Evolutionary conservation across 805 yeast genomes (phyloP), one percentile per base, ranked within the genome.

Genomic region (Kazachstania taianensis): DNA sequence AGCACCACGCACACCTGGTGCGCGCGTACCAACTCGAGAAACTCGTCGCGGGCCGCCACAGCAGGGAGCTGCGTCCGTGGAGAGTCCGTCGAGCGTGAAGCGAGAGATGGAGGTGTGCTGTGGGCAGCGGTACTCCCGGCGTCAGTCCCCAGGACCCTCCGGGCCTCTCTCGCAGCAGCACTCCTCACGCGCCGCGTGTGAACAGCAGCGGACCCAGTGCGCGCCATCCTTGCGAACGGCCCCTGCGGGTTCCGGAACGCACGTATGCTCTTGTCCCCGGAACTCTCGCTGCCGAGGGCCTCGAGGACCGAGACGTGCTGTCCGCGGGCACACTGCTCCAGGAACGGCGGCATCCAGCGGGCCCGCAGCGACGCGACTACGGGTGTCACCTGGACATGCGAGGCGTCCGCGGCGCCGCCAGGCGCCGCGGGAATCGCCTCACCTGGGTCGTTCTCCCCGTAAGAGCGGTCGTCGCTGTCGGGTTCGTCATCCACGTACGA

Each of bases 1-100:
- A 86, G 81, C 7, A 89, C 73, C 5, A 89, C 70, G n/a, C 78
- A 62, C 0, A 87, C 85, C 51, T 76, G 96, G 53, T 86, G 82
- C 23, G 79, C 83, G 25, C 71, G 53, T 3, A 89, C 74, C 1
- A 78, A 60, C 28, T 67, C 61, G 4, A 87, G 42, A 1, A 87
- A 59, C n/a, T 72, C 66, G 7, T 67, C 63, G 33, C 77, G 67
- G 3, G 74, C 78, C 16, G 75, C 65, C 51, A 65, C 81, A 0
- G 86, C 94, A 0, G 97, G 97, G 25, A 89, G 62, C 1, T 65
- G 51, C 41, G 62, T 61, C 32, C 89, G 55, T 38, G 73, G 78
- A 28, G 63, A 57, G 25, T 22, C 8, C 25, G 25, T n/a, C 25
- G 12, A 22, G 25, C 12, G 12, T n/a, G 25, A 9, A 9, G 25